Evolutionary conservation across 208 protist genomes (phyloP).

Genomic region (Leishmania aethiopica): DNA sequence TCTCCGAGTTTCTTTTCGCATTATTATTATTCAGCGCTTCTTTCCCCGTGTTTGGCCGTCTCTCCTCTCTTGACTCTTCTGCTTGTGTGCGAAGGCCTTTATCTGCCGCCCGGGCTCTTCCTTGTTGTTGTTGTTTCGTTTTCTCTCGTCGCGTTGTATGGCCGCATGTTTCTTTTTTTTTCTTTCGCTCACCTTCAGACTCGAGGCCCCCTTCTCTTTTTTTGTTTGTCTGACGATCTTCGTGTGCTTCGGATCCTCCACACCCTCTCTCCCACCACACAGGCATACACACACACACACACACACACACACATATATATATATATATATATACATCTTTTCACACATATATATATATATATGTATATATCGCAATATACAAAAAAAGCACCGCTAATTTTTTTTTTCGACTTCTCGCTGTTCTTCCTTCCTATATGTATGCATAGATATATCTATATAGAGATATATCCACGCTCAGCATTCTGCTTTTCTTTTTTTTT

Average conservation of each 20-base stretch:
- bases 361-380: neutral
- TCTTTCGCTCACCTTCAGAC: neutral
- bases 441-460: slow-evolving; percentile 5
- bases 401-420: neutral
- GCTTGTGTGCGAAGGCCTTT: neutral
- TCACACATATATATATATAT: neutral
- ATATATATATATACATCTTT: neutral
- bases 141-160: neutral
- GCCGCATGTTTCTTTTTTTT: neutral
- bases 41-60: neutral
- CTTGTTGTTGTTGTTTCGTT: too few species aligned
- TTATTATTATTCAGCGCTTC: neutral
- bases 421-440: neutral
- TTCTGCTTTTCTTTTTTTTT: neutral
- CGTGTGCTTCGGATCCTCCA: neutral
- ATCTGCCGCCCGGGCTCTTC: neutral
- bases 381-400: neutral
- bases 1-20: neutral
- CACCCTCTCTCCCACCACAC: neutral
- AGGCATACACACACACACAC: too few species aligned
- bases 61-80: neutral
- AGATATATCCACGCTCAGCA: neutral
- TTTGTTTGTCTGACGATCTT: neutral
- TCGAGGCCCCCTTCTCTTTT: neutral
- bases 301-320: neutral